Base-by-base conservation (phyloP, 345 rosid genomes). In the Viola odorata region DNA sequence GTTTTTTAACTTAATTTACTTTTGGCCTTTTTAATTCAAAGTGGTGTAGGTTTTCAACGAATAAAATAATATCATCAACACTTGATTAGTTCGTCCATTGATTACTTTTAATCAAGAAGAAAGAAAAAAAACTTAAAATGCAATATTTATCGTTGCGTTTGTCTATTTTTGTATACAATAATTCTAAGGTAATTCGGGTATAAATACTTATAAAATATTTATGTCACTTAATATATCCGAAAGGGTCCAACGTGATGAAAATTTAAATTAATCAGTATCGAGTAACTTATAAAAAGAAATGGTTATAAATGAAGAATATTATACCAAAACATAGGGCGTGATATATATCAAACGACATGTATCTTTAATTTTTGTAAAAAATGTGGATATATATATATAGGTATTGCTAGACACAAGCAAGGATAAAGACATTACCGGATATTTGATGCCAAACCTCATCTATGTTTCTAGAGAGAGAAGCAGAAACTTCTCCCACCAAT, bases 401-500 rank as follows among this genome's bases (percentile, higher is more conserved):
- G 78, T 88, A 40, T 40, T 87, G 23, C 51, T 80, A 53, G 84
- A 85, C 7, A 79, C 58, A 3, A 73, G 53, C 52, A 74, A 37
- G 6, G 82, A 83, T 41, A 74, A 8, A 60, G 91, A 87, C 55
- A 13, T 69, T 4, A 48, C 36, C 1, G 86, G 75, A 0, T 10
- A 58, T 45, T 17, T 2, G 12, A 47, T 88, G 85, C 89, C 96
- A 44, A 88, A 80, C 23, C 79, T 91, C 50, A 71, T 88, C 4
- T 91, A 88, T 45, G 67, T 91, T 42, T 81, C 94, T 0, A 68
- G 97, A 57, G 79, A 84, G 67, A 91, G 87, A 70, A 72, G 73
- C 74, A 76, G 55, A 57, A 66, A 67, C 37, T 73, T 73, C 37
- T 77, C 64, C 10, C 96, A 91, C 69, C 70, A 85, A 61, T 91